Evolutionary conservation across 2,329 filamentous ascomycete species (phyloP).

Genomic region (Cladophialophora chaetospira): DNA sequence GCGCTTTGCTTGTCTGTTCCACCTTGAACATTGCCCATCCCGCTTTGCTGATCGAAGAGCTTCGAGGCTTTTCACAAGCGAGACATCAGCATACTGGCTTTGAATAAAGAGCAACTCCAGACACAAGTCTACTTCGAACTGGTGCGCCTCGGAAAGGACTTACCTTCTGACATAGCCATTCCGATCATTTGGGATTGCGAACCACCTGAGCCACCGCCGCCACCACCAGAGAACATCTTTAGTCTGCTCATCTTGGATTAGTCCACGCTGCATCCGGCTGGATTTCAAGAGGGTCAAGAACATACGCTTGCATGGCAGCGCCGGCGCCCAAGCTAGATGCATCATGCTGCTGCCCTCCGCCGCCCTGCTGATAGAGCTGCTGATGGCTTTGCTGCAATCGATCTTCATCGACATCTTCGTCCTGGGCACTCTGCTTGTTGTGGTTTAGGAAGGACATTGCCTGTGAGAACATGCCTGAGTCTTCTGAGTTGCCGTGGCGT

Average conservation of each 20-base stretch:
- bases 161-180: slow-evolving; percentile 82
- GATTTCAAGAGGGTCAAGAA: neutral
- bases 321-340: slow-evolving; percentile 45
- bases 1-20: slow-evolving; percentile 76
- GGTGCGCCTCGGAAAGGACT: no score
- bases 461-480: slow-evolving; percentile 58
- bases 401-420: slow-evolving; percentile 59
- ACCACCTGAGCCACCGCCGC: slow-evolving; percentile 43
- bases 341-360: slow-evolving; percentile 53
- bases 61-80: slow-evolving; percentile 87
- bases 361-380: slow-evolving; percentile 65
- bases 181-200: slow-evolving; percentile 80
- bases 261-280: neutral
- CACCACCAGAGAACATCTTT: slow-evolving; percentile 63
- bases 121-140: no score
- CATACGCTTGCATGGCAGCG: slow-evolving; percentile 55
- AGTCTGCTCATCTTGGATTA: slow-evolving; percentile 32
- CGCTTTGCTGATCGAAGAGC: slow-evolving; percentile 65
- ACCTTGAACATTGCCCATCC: slow-evolving; percentile 57
- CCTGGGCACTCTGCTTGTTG: slow-evolving; percentile 51
- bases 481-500: slow-evolving; percentile 54
- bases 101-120: no score
- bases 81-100: no score
- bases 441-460: slow-evolving; percentile 59
- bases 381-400: slow-evolving; percentile 69